A percentile compares a stretch with the other conserved stretches of the same genome.
Evolutionary conservation across 306 rosid genomes (phyloP).

Genomic region (Acacia melanoxylon): DNA sequence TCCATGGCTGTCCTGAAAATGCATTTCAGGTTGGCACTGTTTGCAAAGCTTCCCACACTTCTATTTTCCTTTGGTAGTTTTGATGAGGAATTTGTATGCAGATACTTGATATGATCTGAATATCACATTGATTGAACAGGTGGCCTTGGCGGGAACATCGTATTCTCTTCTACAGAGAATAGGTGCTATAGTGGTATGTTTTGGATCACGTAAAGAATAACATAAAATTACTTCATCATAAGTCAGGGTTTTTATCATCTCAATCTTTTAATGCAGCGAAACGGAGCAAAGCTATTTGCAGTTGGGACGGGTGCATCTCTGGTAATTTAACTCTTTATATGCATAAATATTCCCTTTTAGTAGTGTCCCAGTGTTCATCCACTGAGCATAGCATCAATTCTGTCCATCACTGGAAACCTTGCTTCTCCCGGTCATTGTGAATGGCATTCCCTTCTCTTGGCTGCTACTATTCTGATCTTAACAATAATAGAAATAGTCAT

Average conservation of each 20-base stretch:
- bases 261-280: conserved; percentile 63
- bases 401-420: not conserved
- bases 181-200: conserved; percentile 73
- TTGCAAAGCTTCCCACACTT: conserved; percentile 1
- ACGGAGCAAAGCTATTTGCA: conserved; percentile 88
- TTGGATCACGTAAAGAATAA: conserved; percentile 35
- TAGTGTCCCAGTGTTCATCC: conserved; percentile 1
- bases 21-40: conserved; percentile 78
- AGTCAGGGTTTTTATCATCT: conserved; percentile 35
- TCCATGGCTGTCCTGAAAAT: conserved; percentile 94
- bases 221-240: conserved; percentile 3
- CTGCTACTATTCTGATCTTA: conserved; percentile 9
- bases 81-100: not conserved
- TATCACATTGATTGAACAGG: conserved; percentile 36
- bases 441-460: not conserved
- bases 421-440: conserved; percentile 14
- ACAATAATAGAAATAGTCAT: not conserved
- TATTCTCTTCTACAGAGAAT: conserved; percentile 55
- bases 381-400: not conserved
- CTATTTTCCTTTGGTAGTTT: not conserved
- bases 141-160: conserved; percentile 58
- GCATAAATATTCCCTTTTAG: conserved; percentile 1
- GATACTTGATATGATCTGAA: not conserved
- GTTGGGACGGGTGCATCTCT: conserved; percentile 82
- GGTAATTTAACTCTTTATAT: conserved; percentile 34